These are phyloP conservation scores for Chalciporus sphaerocephalus DNA, from an alignment of 768 basidiomycete species.

Conservation along the genomic window DNA sequence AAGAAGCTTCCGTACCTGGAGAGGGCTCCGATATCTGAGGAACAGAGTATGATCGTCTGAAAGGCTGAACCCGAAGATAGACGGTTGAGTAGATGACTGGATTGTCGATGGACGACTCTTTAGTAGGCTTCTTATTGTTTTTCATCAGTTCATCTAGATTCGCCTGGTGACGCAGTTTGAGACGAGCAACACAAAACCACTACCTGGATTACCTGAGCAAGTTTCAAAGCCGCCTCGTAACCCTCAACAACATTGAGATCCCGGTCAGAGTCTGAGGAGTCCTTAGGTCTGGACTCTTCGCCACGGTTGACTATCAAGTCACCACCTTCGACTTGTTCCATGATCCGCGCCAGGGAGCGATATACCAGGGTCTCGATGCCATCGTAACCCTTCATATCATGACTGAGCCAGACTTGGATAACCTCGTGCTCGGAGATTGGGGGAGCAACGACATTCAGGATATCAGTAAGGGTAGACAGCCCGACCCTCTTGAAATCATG, in stretches of 20 bases:
- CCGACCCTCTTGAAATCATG: slow-evolving; percentile 88
- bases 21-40: slow-evolving; percentile 29
- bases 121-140: slow-evolving; percentile 42
- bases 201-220: slow-evolving; percentile 61
- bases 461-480: slow-evolving; percentile 82
- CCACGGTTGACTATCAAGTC: slow-evolving; percentile 86
- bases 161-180: slow-evolving; percentile 45
- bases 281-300: slow-evolving; percentile 68
- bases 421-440: slow-evolving; percentile 99
- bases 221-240: slow-evolving; percentile 77
- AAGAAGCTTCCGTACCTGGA: slow-evolving; percentile 26
- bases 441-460: slow-evolving; percentile 94
- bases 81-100: slow-evolving; percentile 85
- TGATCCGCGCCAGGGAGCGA: slow-evolving; percentile 74
- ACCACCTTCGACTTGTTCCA: slow-evolving; percentile 93
- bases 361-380: slow-evolving; percentile 95
- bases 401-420: slow-evolving; percentile 91
- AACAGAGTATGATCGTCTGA: slow-evolving; percentile 52
- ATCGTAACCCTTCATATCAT: slow-evolving; percentile 96
- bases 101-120: slow-evolving; percentile 37
- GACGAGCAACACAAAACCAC: background rate
- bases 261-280: slow-evolving; percentile 42
- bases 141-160: slow-evolving; percentile 74
- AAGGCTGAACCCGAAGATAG: slow-evolving; percentile 91
- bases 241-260: slow-evolving; percentile 83